Base-by-base conservation (phyloP, 2,329 filamentous ascomycete species). In the Colletotrichum spaethianum region DNA sequence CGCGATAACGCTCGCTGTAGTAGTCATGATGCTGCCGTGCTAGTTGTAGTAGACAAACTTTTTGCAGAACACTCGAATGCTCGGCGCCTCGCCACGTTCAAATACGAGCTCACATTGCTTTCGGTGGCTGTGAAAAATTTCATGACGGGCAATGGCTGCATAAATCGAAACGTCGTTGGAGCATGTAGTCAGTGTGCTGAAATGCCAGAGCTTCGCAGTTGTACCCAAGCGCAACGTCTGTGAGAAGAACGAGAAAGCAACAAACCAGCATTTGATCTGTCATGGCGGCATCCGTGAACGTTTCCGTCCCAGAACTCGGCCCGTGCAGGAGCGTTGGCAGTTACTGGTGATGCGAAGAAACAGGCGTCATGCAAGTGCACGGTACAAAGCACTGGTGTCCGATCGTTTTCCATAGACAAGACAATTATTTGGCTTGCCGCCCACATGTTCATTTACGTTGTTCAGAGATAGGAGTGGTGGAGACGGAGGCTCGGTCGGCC, bases 261-360 rank as follows among this genome's bases (percentile, higher is more conserved):
- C 42, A 9, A 26, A 14, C 53, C 33, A 63, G 12, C 7, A 18
- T 20, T 26, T 18, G 18, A 50, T 26, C 16, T 14, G 53, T 23
- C 60, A 50, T 50, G 60, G 60, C 33, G 46, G 23, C 46, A 33
- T 52, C 60, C 31, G 16, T 63, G 60, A 5, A 20, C 16, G 31
- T 52, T 63, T 63, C 31, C 44, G 8, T 50, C 40, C n/a, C 26
- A 52, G 33, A 52, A 40, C 33, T 38, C 31, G 42, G n/a, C 14
- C n/a, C 53, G 53, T 57, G 53, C 53, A 26, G 12, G 33, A 26
- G 53, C n/a, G n/a, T n/a, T 57, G 53, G 12, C 53, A 57, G 53
- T 38, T n/a, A 11, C 33, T 20, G 12, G 33, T 23, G 53, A 9
- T 38, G 33, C 11, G 11, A 38, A 16, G 20, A n/a, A 33, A 23